These are phyloP conservation scores for Fusarium fracticaudum DNA, from an alignment of 2,329 filamentous ascomycete species.

Conservation along the genomic window DNA sequence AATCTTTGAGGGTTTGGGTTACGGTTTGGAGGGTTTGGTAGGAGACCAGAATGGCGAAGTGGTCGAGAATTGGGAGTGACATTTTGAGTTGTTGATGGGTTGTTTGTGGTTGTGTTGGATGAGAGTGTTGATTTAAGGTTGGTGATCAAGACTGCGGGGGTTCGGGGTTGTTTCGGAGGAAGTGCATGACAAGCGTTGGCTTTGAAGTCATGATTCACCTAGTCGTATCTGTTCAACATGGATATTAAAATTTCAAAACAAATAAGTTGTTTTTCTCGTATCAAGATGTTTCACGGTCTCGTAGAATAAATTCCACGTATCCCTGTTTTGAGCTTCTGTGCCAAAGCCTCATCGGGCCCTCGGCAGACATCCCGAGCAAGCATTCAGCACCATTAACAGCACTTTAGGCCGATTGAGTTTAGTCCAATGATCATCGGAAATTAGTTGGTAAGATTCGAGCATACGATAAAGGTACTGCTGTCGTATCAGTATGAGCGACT, in stretches of 20 bases:
- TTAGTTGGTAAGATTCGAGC: fast-evolving
- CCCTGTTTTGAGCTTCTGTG: too few relatives aligned
- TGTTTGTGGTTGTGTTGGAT: neutral
- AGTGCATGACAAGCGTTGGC: neutral
- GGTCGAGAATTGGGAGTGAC: conserved; percentile 60
- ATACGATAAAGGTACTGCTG: fast-evolving
- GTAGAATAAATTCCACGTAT: neutral
- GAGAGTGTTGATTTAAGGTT: neutral
- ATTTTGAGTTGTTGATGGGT: neutral
- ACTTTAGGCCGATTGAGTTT: too few relatives aligned
- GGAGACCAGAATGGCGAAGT: conserved; percentile 71
- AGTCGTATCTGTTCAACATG: too few relatives aligned
- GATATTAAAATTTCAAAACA: fast-evolving
- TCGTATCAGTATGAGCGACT: neutral
- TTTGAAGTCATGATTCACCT: neutral
- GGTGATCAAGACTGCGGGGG: conserved; percentile 19
- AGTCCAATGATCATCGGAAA: fast-evolving
- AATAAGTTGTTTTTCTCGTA: too few relatives aligned
- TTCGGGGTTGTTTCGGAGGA: conserved; percentile 29
- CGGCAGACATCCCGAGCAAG: neutral
- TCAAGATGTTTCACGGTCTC: too few relatives aligned
- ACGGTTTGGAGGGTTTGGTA: conserved; percentile 56
- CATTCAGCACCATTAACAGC: neutral
- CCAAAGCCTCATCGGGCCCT: neutral
- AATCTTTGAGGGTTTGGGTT: conserved; percentile 60